These are phyloP conservation scores for Odonthalia washingtoniensis DNA, from an alignment of 31 red algal genomes.

Conservation along the genomic window DNA sequence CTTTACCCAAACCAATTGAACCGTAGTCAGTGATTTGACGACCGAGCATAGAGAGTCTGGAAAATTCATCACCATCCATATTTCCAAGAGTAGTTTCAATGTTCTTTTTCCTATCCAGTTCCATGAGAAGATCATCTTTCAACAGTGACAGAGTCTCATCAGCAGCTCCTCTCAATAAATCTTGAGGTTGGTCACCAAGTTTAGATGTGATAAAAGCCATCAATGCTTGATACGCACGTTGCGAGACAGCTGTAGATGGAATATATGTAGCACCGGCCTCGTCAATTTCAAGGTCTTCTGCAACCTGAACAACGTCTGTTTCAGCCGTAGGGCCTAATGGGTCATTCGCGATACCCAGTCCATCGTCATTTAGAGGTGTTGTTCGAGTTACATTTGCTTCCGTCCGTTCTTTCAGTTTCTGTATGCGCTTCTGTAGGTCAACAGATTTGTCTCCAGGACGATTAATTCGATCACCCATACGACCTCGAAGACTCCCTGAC, in stretches of 20 bases:
- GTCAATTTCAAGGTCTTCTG: constrained; percentile 72
- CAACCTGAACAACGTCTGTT: constrained; percentile 53
- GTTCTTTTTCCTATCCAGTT: constrained; percentile 52
- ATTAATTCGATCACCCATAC: constrained; percentile 80
- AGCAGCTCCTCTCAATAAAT: constrained; percentile 80
- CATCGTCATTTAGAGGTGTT: neutral
- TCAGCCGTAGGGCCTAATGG: neutral
- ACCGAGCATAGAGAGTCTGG: constrained; percentile 65
- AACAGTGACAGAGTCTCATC: constrained; percentile 75
- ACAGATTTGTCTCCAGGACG: constrained; percentile 35
- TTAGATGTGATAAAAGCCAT: constrained; percentile 77
- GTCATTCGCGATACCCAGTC: neutral
- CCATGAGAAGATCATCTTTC: constrained; percentile 56
- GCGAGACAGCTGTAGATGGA: constrained; percentile 69
- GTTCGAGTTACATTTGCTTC: neutral
- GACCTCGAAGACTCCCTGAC: constrained; percentile 61
- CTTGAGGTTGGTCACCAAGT: constrained; percentile 91
- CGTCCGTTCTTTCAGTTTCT: constrained; percentile 40
- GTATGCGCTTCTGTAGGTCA: constrained; percentile 41
- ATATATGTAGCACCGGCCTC: constrained; percentile 64
- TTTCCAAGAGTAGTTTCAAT: constrained; percentile 54
- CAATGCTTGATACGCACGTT: constrained; percentile 80
- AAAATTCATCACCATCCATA: constrained; percentile 71
- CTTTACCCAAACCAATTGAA: constrained; percentile 42
- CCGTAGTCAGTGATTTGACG: constrained; percentile 79